These are phyloP conservation scores for Leishmania martiniquensis DNA, from an alignment of 208 protist genomes.

Conservation along the genomic window DNA sequence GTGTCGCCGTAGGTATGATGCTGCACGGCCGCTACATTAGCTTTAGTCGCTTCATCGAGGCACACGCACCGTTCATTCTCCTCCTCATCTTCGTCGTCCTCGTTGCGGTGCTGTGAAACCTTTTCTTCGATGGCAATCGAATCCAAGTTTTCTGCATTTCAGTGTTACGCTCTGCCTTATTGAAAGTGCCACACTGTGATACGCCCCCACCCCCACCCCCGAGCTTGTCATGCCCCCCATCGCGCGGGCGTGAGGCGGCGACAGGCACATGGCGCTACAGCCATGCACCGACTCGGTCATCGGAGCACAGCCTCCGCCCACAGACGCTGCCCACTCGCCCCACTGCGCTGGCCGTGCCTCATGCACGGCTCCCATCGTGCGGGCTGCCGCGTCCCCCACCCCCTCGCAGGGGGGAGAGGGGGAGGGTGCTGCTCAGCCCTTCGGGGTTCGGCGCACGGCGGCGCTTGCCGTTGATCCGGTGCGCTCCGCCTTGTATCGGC, in stretches of 20 bases:
- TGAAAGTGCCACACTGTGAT: background rate
- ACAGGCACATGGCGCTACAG: background rate
- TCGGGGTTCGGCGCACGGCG: background rate
- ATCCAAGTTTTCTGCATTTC: background rate
- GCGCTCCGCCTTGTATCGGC: background rate
- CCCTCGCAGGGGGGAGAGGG: background rate
- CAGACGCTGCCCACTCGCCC: background rate
- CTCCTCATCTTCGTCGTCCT: slow-evolving; percentile 20
- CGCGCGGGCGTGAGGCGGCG: background rate
- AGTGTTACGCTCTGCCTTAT: background rate
- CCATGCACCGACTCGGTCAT: background rate
- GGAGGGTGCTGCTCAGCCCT: background rate
- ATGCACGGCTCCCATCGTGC: too few relatives aligned
- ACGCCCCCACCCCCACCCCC: background rate
- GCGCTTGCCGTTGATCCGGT: too few relatives aligned
- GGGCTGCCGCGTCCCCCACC: background rate
- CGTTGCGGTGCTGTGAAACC: slow-evolving; percentile 2
- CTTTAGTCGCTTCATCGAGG: slow-evolving; percentile 32
- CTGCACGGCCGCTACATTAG: slow-evolving; percentile 49
- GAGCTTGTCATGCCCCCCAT: background rate
- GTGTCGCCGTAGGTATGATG: slow-evolving; percentile 44
- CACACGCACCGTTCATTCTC: slow-evolving; percentile 38
- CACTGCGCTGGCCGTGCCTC: too few relatives aligned
- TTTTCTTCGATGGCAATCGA: background rate
- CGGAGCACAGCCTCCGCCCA: background rate